Percentiles rank a stretch among this genome's conserved stretches.
phyloP scores from a whole-genome alignment of 2,329 filamentous ascomycete genomes.

The Cadophora gregata region DNA sequence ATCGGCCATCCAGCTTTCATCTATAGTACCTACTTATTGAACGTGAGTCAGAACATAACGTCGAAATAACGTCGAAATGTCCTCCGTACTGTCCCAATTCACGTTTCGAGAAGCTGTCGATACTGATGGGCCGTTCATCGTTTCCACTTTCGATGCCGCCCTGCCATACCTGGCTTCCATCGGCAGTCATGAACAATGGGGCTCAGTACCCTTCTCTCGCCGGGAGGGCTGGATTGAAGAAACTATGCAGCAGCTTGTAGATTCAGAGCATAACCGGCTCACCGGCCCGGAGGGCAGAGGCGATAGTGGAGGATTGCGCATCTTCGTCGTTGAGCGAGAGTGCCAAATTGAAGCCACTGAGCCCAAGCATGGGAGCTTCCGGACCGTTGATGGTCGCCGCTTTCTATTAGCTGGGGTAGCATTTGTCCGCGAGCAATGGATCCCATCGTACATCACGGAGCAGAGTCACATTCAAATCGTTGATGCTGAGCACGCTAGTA shows the following conservation, averaged over 20 bases:
- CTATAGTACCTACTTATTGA: no score
- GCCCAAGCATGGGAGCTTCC: not conserved
- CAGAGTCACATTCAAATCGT: not conserved
- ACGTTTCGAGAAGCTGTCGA: no score
- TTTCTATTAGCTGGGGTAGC: not conserved
- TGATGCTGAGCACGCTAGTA: not conserved
- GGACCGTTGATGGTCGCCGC: not conserved
- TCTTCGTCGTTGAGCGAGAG: not conserved
- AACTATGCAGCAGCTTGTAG: not conserved
- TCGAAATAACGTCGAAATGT: no score
- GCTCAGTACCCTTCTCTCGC: conserved; percentile 7
- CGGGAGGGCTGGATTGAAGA: conserved; percentile 5
- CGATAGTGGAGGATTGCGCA: no score
- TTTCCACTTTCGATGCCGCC: conserved; percentile 1
- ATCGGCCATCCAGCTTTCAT: no score
- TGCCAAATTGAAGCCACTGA: no score
- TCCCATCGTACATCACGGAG: not conserved
- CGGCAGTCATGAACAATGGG: conserved; percentile 12
- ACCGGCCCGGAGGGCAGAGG: no score
- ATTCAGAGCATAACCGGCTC: no score
- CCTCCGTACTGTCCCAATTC: no score
- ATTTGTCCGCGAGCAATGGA: not conserved
- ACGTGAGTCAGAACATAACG: no score
- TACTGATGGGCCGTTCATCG: no score
- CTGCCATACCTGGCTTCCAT: conserved; percentile 10